Conservation (phyloP, 2,329 filamentous ascomycete species). For the Incumbomyces lentus region DNA sequence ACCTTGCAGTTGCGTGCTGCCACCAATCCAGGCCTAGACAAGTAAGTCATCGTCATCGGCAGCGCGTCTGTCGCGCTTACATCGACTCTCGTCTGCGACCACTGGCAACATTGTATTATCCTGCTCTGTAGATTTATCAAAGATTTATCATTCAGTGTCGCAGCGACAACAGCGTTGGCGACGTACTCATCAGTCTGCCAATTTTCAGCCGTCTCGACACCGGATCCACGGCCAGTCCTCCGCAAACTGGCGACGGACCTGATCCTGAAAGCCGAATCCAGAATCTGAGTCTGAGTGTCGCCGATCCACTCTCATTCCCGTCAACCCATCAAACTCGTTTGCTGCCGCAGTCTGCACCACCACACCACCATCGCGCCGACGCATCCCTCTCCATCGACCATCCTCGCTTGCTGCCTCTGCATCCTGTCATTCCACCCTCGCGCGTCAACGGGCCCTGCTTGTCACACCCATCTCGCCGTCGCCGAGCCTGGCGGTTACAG, state of each 20-base stretch:
- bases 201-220: too few species aligned
- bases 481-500: slow-evolving; percentile 6
- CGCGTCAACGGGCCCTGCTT: slow-evolving; percentile 5
- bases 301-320: neutral
- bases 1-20: neutral
- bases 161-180: too few species aligned
- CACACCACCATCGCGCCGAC: slow-evolving; percentile 2
- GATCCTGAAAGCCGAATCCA: too few species aligned
- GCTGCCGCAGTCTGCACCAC: slow-evolving; percentile 7
- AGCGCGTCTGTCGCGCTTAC: slow-evolving; percentile 6
- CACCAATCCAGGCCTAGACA: slow-evolving; percentile 5
- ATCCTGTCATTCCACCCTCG: neutral
- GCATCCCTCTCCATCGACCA: slow-evolving; percentile 3
- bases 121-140: neutral
- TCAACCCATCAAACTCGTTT: slow-evolving; percentile 7
- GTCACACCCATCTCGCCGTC: slow-evolving; percentile 5
- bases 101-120: neutral
- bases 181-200: too few species aligned
- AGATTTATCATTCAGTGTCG: neutral
- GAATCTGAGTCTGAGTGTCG: too few species aligned
- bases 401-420: slow-evolving; percentile 6
- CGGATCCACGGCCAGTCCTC: too few species aligned
- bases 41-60: slow-evolving; percentile 3
- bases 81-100: neutral
- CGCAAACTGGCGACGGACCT: too few species aligned